A percentile compares a stretch with the other conserved stretches of the same genome.
Evolutionary conservation across 352 stramenopile genomes (phyloP).

Genomic region (Phytophthora syringae): DNA sequence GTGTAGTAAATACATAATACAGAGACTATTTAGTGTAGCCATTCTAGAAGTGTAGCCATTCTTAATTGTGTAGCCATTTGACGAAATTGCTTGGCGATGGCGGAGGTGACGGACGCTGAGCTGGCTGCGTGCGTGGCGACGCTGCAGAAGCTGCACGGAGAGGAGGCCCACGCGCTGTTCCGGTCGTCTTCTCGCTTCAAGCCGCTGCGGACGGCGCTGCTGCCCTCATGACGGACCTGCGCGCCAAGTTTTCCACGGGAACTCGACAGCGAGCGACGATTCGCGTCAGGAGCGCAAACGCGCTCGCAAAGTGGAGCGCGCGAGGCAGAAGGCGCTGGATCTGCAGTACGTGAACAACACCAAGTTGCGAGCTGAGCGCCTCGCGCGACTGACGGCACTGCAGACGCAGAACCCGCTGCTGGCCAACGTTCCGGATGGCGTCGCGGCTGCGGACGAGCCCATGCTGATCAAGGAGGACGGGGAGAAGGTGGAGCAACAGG

Average conservation of each 20-base stretch:
- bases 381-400: constrained; percentile 61
- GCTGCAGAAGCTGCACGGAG: constrained; percentile 61
- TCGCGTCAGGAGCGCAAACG: constrained; percentile 70
- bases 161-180: constrained; percentile 53
- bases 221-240: constrained; percentile 70
- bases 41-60: no score
- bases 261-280: constrained; percentile 48
- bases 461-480: constrained; percentile 23
- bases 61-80: constrained; percentile 12
- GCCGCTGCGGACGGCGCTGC: constrained; percentile 58
- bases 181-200: constrained; percentile 62
- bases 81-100: constrained; percentile 9
- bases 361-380: constrained; percentile 67
- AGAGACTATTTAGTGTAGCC: neutral
- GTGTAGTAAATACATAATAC: neutral
- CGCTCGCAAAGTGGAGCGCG: constrained; percentile 71
- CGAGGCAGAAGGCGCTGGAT: constrained; percentile 70
- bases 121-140: constrained; percentile 59
- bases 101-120: constrained; percentile 54
- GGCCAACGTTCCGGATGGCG: constrained; percentile 70
- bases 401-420: constrained; percentile 65
- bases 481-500: constrained; percentile 2
- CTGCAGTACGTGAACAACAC: constrained; percentile 86
- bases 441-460: constrained; percentile 41
- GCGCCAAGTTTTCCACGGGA: constrained; percentile 66